Evolutionary conservation across 192 early-diverging fungal species (phyloP).

Genomic region (Phycomyces blakesleeanus): DNA sequence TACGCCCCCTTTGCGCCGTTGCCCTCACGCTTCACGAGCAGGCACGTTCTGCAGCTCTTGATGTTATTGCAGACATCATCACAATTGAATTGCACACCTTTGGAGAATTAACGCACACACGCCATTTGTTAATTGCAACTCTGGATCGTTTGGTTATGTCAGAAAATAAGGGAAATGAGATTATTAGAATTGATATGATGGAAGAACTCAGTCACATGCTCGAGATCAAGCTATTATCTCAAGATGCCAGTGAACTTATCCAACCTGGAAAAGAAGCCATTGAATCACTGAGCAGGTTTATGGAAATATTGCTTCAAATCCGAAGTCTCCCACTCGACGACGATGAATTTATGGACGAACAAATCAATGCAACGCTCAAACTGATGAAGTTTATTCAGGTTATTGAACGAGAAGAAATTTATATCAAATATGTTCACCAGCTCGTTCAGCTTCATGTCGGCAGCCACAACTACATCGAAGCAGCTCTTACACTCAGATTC

Average conservation of each 20-base stretch:
- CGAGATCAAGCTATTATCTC: constrained; percentile 1
- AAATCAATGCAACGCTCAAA: constrained; percentile 56
- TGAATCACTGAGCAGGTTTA: constrained; percentile 44
- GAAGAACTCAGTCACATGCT: constrained; percentile 19
- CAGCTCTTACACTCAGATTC: constrained; percentile 61
- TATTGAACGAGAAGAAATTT: constrained; percentile 55
- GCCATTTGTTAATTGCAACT: constrained; percentile 33
- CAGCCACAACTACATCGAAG: constrained; percentile 57
- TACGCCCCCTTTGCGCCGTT: constrained; percentile 35
- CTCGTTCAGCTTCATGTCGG: constrained; percentile 55
- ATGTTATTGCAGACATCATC: constrained; percentile 35
- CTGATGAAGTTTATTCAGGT: constrained; percentile 61
- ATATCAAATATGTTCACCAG: constrained; percentile 66
- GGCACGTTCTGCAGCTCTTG: constrained; percentile 30
- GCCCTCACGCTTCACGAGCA: constrained; percentile 38
- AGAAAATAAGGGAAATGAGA: constrained; percentile 34
- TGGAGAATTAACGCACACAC: constrained; percentile 26
- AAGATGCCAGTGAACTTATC: constrained; percentile 1
- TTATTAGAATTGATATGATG: constrained; percentile 21
- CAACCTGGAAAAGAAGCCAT: constrained; percentile 35
- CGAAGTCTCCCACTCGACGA: constrained; percentile 48
- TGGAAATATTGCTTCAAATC: constrained; percentile 49
- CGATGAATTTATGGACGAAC: constrained; percentile 57
- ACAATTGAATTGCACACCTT: constrained; percentile 27
- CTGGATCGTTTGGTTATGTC: constrained; percentile 42